These are phyloP conservation scores for Penicillium sp. DNA, from an alignment of 2,329 filamentous ascomycete genomes.

Conservation along the genomic window DNA sequence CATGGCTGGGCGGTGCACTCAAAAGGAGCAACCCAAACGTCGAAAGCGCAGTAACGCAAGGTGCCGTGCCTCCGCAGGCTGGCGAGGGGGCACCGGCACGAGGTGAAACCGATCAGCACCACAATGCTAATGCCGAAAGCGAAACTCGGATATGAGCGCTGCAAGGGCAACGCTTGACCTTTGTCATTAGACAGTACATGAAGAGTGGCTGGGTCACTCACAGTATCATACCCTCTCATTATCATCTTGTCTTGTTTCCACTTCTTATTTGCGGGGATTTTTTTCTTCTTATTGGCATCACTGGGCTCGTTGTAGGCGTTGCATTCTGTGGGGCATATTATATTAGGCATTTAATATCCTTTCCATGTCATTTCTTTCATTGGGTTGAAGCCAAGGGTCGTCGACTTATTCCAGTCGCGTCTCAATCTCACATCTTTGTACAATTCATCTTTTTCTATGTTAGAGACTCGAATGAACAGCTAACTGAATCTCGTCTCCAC, in stretches of 20 bases:
- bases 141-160: conserved; percentile 9
- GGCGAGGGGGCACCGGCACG: conserved; percentile 1
- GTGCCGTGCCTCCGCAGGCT: conserved; percentile 10
- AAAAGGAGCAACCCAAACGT: conserved; percentile 13
- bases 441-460: background rate
- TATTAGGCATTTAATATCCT: conserved; percentile 14
- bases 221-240: conserved; percentile 9
- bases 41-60: conserved; percentile 12
- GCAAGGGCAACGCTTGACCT: background rate
- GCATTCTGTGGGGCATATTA: conserved; percentile 18
- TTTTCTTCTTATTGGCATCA: conserved; percentile 4
- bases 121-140: background rate
- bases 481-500: background rate
- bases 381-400: background rate
- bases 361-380: conserved; percentile 1
- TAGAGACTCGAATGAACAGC: background rate
- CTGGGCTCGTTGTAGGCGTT: conserved; percentile 19
- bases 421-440: conserved; percentile 1
- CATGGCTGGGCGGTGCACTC: conserved; percentile 35
- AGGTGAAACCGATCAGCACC: background rate
- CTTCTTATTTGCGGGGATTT: background rate
- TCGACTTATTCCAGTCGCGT: background rate
- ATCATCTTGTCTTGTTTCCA: background rate
- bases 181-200: conserved; percentile 9
- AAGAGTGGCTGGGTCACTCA: conserved; percentile 22